Conservation (phyloP, 768 basidiomycete species). For the Lactifluus echinatus region DNA sequence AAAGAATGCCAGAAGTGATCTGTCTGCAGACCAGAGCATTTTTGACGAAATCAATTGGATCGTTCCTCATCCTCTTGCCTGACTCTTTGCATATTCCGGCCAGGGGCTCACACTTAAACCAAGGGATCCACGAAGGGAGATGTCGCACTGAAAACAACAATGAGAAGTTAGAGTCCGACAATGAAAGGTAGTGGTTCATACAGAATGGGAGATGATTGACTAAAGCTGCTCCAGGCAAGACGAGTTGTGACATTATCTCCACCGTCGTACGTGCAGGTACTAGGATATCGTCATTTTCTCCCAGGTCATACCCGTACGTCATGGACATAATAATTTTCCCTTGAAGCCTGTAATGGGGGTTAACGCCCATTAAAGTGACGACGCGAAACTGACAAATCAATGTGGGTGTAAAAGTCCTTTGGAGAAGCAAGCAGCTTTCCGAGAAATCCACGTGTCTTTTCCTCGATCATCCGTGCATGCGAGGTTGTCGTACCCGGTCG, state of each 20-base stretch:
- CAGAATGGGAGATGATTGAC: conserved; percentile 6
- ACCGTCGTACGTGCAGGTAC: neutral
- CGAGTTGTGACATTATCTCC: neutral
- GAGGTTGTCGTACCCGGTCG: neutral
- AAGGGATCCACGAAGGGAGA: conserved; percentile 4
- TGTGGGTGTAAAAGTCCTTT: neutral
- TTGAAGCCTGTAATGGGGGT: neutral
- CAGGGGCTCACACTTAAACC: neutral
- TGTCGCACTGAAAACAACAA: neutral
- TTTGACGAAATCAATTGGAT: conserved; percentile 1
- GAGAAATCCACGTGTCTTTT: neutral
- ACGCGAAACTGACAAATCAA: neutral
- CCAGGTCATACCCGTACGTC: conserved; percentile 6
- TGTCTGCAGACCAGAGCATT: neutral
- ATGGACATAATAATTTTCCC: conserved; percentile 3
- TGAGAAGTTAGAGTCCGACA: neutral
- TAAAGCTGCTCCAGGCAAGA: neutral
- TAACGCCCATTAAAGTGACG: neutral
- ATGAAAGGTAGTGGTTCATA: neutral
- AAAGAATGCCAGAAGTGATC: neutral
- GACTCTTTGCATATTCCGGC: neutral
- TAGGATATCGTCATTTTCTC: neutral
- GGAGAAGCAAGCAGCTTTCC: neutral
- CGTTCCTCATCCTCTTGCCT: neutral
- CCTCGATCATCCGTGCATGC: neutral